Percentiles rank a stretch among this genome's conserved stretches.
phyloP scores from a whole-genome alignment of 2,329 filamentous ascomycete species.

The Fusarium brevicatenulatum region DNA sequence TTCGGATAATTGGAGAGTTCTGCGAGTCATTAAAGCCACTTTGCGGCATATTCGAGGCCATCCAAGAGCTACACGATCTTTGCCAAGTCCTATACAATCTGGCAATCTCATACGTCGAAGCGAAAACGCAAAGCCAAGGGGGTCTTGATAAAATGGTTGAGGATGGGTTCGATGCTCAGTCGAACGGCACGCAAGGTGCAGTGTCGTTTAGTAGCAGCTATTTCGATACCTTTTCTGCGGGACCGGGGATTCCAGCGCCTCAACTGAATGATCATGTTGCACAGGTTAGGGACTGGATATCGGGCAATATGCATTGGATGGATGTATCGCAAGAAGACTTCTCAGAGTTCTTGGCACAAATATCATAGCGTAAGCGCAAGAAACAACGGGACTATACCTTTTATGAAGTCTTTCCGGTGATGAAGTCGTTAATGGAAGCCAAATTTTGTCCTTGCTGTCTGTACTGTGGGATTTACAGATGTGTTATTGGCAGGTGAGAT shows the following conservation, averaged over 20 bases:
- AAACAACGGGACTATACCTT: neutral
- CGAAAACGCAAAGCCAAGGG: neutral
- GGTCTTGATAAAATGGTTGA: neutral
- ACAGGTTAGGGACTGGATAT: neutral
- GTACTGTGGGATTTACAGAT: neutral
- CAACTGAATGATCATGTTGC: neutral
- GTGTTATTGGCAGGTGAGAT: too few species aligned
- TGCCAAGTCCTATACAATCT: neutral
- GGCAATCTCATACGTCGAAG: neutral
- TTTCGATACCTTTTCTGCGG: neutral
- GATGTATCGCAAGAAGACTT: neutral
- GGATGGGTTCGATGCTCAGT: neutral
- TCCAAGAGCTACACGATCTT: neutral
- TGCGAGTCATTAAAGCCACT: neutral
- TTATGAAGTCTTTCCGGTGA: too few species aligned
- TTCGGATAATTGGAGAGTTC: neutral
- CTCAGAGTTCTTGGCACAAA: neutral
- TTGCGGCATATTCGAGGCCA: neutral
- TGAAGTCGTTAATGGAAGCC: too few species aligned
- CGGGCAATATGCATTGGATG: neutral
- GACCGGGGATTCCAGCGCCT: neutral
- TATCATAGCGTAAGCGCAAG: accelerated
- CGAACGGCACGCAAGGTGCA: accelerated
- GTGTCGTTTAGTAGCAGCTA: neutral
- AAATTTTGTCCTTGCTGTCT: neutral